Conservation (phyloP, 345 rosid genomes). For the thale cress (Arabidopsis thaliana) region DNA sequence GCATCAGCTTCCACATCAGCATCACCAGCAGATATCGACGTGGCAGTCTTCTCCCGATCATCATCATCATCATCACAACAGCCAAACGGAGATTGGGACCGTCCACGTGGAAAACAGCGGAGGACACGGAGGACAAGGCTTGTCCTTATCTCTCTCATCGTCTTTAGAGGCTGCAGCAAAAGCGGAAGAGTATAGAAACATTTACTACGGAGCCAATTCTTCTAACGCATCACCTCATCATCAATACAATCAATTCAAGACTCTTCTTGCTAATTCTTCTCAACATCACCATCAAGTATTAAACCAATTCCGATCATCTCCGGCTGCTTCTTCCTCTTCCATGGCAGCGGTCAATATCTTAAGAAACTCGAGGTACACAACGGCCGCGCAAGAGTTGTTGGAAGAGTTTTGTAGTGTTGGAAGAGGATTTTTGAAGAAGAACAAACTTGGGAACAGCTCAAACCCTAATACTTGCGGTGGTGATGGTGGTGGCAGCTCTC, state of each 20-base stretch:
- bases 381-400: conserved; percentile 81
- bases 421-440: conserved; percentile 78
- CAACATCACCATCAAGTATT: conserved; percentile 45
- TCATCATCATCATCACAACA: conserved; percentile 41
- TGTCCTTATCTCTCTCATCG: conserved; percentile 82
- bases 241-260: conserved; percentile 43
- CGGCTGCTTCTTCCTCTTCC: conserved; percentile 49
- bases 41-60: conserved; percentile 60
- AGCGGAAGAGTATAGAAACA: conserved; percentile 71
- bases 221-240: conserved; percentile 37
- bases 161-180: conserved; percentile 81
- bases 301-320: conserved; percentile 48
- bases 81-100: conserved; percentile 60
- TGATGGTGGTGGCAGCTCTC: conserved; percentile 50
- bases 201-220: conserved; percentile 39
- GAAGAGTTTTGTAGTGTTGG: conserved; percentile 98
- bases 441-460: conserved; percentile 48
- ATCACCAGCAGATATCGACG: conserved; percentile 57
- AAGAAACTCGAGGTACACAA: conserved; percentile 78
- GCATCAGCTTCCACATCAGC: conserved; percentile 52
- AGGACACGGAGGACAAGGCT: conserved; percentile 78
- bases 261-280: conserved; percentile 40
- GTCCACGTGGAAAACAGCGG: conserved; percentile 53
- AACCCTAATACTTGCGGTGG: conserved; percentile 68
- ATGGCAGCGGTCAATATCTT: conserved; percentile 63